phyloP scores from a whole-genome alignment of 2,329 filamentous ascomycete species.

The Diaporthe sp. region DNA sequence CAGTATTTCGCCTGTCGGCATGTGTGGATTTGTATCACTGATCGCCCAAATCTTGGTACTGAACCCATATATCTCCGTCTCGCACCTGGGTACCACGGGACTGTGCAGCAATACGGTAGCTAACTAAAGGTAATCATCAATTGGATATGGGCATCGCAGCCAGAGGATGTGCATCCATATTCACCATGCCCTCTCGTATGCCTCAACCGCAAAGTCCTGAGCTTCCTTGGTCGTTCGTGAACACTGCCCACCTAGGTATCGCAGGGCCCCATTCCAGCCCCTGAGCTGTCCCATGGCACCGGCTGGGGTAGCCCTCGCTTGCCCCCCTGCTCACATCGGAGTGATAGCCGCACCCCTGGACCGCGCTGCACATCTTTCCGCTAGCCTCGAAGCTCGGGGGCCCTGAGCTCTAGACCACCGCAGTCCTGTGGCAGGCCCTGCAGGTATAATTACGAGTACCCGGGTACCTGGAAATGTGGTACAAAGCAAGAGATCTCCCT shows the following conservation, averaged over 20 bases:
- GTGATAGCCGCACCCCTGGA: conserved; percentile 18
- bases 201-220: background rate
- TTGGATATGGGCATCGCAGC: background rate
- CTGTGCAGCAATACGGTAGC: background rate
- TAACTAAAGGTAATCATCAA: background rate
- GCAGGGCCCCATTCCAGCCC: background rate
- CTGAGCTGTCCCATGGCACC: background rate
- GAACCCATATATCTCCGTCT: conserved; percentile 9
- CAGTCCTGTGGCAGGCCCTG: background rate
- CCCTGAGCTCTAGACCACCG: conserved; percentile 17
- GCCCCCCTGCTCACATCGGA: background rate
- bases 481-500: background rate
- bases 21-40: conserved; percentile 12
- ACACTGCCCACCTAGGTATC: background rate
- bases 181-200: background rate
- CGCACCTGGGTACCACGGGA: background rate
- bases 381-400: background rate
- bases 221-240: background rate
- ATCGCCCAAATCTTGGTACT: conserved; percentile 23
- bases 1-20: conserved; percentile 5
- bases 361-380: conserved; percentile 17
- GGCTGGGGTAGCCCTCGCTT: conserved; percentile 9
- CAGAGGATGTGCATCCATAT: background rate
- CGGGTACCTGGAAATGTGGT: background rate
- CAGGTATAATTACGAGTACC: background rate